Evolutionary conservation across 345 rosid species (phyloP).

Genomic region (Eucalyptus marginata): DNA sequence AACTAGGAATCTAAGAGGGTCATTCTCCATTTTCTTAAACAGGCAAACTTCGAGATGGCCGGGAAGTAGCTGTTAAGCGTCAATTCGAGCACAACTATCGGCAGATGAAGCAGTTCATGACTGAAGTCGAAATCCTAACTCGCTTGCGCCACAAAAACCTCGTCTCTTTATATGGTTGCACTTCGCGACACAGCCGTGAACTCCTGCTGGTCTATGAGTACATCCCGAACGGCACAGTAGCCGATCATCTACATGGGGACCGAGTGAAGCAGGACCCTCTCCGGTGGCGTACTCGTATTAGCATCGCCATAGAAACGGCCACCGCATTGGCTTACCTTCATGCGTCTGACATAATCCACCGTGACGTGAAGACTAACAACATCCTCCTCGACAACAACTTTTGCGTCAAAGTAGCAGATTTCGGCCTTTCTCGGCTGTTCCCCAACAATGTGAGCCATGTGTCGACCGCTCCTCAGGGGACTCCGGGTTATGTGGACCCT

Average conservation of each 20-base stretch:
- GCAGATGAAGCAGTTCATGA: not conserved
- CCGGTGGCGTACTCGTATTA: too few species aligned
- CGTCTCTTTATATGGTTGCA: not conserved
- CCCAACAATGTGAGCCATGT: not conserved
- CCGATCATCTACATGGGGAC: not conserved
- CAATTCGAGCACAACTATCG: not conserved
- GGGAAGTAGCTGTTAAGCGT: not conserved
- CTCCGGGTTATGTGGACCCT: not conserved
- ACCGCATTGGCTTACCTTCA: too few species aligned
- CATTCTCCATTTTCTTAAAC: not conserved
- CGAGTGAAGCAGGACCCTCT: not conserved
- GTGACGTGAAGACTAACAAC: too few species aligned
- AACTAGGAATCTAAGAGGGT: not conserved
- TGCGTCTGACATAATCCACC: too few species aligned
- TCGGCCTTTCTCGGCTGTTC: too few species aligned
- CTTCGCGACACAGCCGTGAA: not conserved
- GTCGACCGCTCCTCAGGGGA: not conserved
- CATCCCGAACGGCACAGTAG: not conserved
- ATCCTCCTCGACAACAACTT: too few species aligned
- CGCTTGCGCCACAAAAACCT: not conserved
- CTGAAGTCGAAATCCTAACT: not conserved
- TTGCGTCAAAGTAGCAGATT: too few species aligned
- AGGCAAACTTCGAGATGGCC: not conserved
- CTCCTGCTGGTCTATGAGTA: not conserved
- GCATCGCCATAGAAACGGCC: too few species aligned